A percentile compares a stretch with the other conserved stretches of the same genome.
phyloP scores from a whole-genome alignment of 495 filamentous ascomycete genomes.

The Podospora sp. region DNA sequence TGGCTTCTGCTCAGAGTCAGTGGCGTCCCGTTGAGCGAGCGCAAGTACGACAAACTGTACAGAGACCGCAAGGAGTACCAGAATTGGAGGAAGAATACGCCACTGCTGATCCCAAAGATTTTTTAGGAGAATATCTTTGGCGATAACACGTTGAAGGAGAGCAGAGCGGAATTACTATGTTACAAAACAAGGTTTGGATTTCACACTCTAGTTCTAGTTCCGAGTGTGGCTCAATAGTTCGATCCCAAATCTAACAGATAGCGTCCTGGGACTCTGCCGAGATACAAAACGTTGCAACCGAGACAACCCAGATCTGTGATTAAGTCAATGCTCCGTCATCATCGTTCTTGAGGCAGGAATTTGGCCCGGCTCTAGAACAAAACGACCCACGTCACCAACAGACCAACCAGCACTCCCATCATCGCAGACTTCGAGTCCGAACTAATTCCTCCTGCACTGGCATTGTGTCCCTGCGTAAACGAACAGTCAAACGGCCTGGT shows the following conservation, averaged over 20 bases:
- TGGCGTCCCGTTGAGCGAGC: conserved; percentile 63
- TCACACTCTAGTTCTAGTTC: not conserved
- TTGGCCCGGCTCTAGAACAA: not conserved
- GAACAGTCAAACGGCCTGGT: not conserved
- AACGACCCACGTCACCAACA: not conserved
- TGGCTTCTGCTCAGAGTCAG: conserved; percentile 61
- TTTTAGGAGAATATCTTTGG: not conserved
- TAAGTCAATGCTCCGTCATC: not conserved
- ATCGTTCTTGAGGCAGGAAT: not conserved
- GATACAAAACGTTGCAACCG: conserved; percentile 8
- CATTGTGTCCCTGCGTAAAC: not conserved
- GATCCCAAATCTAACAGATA: not conserved
- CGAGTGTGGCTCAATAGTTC: not conserved
- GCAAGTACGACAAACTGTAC: conserved; percentile 66
- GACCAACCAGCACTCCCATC: not conserved
- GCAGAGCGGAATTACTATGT: not conserved
- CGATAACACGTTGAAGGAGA: not conserved
- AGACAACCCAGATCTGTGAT: not conserved
- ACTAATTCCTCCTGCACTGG: not conserved
- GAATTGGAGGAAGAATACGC: conserved; percentile 65
- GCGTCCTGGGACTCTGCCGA: not conserved
- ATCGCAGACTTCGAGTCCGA: not conserved
- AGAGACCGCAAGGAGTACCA: conserved; percentile 64
- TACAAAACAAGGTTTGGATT: not conserved
- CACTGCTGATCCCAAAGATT: conserved; percentile 29